Conservation (phyloP, 1,139 yeast genomes). For the Diutina neorugosa region DNA sequence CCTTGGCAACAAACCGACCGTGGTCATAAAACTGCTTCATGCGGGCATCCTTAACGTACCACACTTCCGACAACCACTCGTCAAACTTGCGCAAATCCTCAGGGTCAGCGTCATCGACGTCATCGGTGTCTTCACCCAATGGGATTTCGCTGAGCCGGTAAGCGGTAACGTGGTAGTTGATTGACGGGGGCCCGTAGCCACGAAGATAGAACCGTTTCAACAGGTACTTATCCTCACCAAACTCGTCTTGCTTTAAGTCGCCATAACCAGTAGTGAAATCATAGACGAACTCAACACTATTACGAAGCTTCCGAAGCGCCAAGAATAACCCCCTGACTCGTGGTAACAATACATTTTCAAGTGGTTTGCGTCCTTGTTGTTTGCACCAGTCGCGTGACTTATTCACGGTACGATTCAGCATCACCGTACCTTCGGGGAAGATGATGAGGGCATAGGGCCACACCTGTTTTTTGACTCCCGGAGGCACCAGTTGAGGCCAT, state of each 20-base stretch:
- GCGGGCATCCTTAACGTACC: slow-evolving; percentile 69
- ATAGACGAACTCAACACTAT: slow-evolving; percentile 57
- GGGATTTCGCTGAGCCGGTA: slow-evolving; percentile 55
- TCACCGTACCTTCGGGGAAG: slow-evolving; percentile 93
- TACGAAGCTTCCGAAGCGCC: slow-evolving; percentile 44
- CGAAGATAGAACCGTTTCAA: slow-evolving; percentile 49
- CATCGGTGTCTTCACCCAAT: slow-evolving; percentile 32
- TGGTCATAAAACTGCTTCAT: slow-evolving; percentile 46
- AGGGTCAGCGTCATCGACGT: slow-evolving; percentile 31
- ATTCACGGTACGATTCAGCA: slow-evolving; percentile 50
- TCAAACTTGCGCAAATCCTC: slow-evolving; percentile 42
- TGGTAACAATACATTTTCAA: slow-evolving; percentile 66
- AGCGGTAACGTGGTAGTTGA: slow-evolving; percentile 54
- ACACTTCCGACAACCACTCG: slow-evolving; percentile 61
- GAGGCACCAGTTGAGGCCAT: slow-evolving; percentile 9
- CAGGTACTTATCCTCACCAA: slow-evolving; percentile 70
- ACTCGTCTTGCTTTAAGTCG: slow-evolving; percentile 49
- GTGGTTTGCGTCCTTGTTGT: slow-evolving; percentile 30
- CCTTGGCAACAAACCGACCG: slow-evolving; percentile 38
- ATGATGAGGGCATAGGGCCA: slow-evolving; percentile 49
- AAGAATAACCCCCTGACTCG: slow-evolving; percentile 69
- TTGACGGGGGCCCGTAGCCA: slow-evolving; percentile 60
- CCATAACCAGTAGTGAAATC: slow-evolving; percentile 80
- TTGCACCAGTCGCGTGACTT: slow-evolving; percentile 47
- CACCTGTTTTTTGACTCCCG: slow-evolving; percentile 18